Evolutionary conservation across 2,329 filamentous ascomycete genomes (phyloP), one percentile per base, ranked within the genome.

Genomic region (Zarea fungicola): DNA sequence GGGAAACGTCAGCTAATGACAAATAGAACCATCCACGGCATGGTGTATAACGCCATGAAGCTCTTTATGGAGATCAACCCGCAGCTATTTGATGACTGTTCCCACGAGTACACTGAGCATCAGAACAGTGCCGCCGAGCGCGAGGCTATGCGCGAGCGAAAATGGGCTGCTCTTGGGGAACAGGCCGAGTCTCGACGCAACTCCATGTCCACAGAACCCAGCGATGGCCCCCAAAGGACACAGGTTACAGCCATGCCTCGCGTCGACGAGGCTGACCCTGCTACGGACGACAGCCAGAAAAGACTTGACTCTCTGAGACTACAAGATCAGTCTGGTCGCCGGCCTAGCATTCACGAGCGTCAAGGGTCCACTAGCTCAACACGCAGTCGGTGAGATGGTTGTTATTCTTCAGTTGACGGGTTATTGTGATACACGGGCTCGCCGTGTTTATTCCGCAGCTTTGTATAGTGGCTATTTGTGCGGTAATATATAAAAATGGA

Each of bases 41-140:
- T 99, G 92, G 93, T 99, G 10, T 97, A 97, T 68, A 99, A 97
- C 62, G 93, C 93, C 50, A 97, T 99, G 93, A 99, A 99, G 68
- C 80, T 99, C 31, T 99, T 99, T 69, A 99, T 99, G 93, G 93
- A 99, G 67, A 96, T 99, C 62, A 97, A 97, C 66, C 93, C 93
- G 9, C 91, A 96, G 66, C 80, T 99, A 19, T 99, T 99, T 61
- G 93, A 99, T 60, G 93, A 99, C 64, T 99, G 93, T 71, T 96
- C 93, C 29, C 92, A 96, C 63, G 91, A 97, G 56, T 99, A 99
- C 69, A 95, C 91, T 5, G 92, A 97, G 67, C 86, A 93, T 61
- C 92, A 97, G 69, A 95, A 95, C 69, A 93, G 82, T 55, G 89
- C 91, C 4, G 84, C 87, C n/a, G 81, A 89, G 52, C 83, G 91